These are phyloP conservation scores for Neostapfia colusana DNA, from an alignment of 176 grass and related monocot genomes.

Conservation along the genomic window DNA sequence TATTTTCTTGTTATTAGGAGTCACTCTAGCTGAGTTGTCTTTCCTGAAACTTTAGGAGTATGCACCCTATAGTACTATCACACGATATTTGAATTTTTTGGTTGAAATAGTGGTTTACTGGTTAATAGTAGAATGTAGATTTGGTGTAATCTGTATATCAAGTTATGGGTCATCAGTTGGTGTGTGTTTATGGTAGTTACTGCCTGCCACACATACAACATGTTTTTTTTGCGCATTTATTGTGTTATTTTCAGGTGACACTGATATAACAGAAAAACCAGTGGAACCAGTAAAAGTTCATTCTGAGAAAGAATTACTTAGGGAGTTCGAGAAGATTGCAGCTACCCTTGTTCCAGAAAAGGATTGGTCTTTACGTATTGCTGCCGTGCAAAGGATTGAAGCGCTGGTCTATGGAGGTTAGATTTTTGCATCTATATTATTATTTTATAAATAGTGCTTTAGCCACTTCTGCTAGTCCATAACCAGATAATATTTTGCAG, in stretches of 20 bases:
- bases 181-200: constrained; percentile 8
- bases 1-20: not conserved
- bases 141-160: constrained; percentile 1
- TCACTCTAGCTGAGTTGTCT: constrained; percentile 1
- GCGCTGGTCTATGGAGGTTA: constrained; percentile 85
- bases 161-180: not conserved
- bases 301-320: constrained; percentile 92
- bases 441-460: constrained; percentile 30
- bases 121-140: not conserved
- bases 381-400: constrained; percentile 94
- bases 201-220: constrained; percentile 14
- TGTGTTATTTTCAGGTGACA: constrained; percentile 61
- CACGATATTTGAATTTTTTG: not conserved
- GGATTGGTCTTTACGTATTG: constrained; percentile 90
- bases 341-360: constrained; percentile 89
- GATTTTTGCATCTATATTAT: constrained; percentile 24
- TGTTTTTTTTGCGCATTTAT: constrained; percentile 26
- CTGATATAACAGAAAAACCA: constrained; percentile 75
- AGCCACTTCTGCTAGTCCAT: constrained; percentile 28
- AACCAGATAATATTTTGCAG: constrained; percentile 24
- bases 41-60: constrained; percentile 17
- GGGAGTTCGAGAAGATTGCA: constrained; percentile 92
- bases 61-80: not conserved
- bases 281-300: constrained; percentile 85
- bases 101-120: not conserved